A percentile compares a stretch with the other conserved stretches of the same genome.
Conservation (phyloP, 2,329 filamentous ascomycete species). For the Neofusicoccum laricinum region DNA sequence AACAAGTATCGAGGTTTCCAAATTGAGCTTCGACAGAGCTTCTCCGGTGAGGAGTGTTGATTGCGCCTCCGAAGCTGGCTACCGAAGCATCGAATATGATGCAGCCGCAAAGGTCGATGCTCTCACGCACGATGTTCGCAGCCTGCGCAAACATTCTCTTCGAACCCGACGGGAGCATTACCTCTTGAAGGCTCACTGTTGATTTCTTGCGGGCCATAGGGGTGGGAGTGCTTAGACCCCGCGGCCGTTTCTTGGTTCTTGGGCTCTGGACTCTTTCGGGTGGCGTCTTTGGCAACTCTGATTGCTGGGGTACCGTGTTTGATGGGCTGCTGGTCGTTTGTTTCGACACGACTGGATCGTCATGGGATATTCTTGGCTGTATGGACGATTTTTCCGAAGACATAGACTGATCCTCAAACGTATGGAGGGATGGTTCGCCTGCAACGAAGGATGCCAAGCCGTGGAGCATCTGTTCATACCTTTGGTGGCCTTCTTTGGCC, state of each 20-base stretch:
- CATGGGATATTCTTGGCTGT: not conserved
- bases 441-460: slow-evolving; percentile 30
- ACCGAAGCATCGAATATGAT: slow-evolving; percentile 39
- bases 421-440: slow-evolving; percentile 20
- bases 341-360: not conserved
- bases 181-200: slow-evolving; percentile 8
- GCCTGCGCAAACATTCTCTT: slow-evolving; percentile 32
- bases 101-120: slow-evolving; percentile 35
- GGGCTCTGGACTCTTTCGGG: not conserved
- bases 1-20: not conserved
- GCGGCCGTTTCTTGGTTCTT: not conserved
- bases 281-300: not conserved
- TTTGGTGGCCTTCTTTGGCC: slow-evolving; percentile 21
- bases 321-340: not conserved
- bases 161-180: slow-evolving; percentile 13
- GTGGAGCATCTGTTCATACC: slow-evolving; percentile 30
- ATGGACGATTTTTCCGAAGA: not conserved
- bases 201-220: not conserved
- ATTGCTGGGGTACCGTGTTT: not conserved
- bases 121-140: slow-evolving; percentile 38
- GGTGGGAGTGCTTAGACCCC: not conserved
- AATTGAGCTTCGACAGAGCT: not conserved
- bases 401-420: slow-evolving; percentile 9
- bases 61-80: slow-evolving; percentile 30
- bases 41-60: not conserved